Evolutionary conservation across 2,329 filamentous ascomycete genomes (phyloP).

Genomic region (Penicillium sp.): DNA sequence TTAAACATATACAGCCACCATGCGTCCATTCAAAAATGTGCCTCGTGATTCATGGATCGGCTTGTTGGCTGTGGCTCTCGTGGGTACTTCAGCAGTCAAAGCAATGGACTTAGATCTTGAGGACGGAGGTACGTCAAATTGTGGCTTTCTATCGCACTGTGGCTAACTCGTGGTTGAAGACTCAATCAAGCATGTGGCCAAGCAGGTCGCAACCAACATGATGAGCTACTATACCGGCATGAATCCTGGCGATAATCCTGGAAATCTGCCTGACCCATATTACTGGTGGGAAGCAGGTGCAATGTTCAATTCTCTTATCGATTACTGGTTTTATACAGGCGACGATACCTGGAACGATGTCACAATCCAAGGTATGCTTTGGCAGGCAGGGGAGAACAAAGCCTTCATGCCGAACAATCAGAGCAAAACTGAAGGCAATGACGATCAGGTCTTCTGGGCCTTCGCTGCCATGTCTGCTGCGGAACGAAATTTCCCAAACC

Average conservation of each 20-base stretch:
- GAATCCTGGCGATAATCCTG: conserved; percentile 53
- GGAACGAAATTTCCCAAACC: conserved; percentile 46
- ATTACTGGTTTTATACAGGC: conserved; percentile 48
- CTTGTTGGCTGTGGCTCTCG: conserved; percentile 15
- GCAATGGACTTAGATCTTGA: conserved; percentile 21
- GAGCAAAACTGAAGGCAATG: conserved; percentile 52
- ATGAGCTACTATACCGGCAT: conserved; percentile 54
- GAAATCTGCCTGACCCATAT: conserved; percentile 53
- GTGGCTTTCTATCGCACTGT: neutral
- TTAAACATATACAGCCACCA: neutral
- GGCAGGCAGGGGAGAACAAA: conserved; percentile 40
- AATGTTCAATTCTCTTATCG: conserved; percentile 45
- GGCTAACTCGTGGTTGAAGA: conserved; percentile 26
- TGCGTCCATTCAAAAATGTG: conserved; percentile 13
- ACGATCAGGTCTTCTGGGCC: conserved; percentile 62
- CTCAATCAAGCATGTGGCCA: conserved; percentile 51
- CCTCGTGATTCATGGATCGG: conserved; percentile 20
- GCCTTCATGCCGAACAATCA: conserved; percentile 48
- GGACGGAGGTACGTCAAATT: conserved; percentile 10
- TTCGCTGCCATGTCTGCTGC: conserved; percentile 59
- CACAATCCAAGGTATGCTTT: conserved; percentile 38
- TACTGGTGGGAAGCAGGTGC: conserved; percentile 50
- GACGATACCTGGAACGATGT: conserved; percentile 44
- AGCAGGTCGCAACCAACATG: conserved; percentile 49
- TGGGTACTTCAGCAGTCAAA: conserved; percentile 15